Conservation (phyloP, 2,329 filamentous ascomycete species). For the Neonectria faginata region DNA sequence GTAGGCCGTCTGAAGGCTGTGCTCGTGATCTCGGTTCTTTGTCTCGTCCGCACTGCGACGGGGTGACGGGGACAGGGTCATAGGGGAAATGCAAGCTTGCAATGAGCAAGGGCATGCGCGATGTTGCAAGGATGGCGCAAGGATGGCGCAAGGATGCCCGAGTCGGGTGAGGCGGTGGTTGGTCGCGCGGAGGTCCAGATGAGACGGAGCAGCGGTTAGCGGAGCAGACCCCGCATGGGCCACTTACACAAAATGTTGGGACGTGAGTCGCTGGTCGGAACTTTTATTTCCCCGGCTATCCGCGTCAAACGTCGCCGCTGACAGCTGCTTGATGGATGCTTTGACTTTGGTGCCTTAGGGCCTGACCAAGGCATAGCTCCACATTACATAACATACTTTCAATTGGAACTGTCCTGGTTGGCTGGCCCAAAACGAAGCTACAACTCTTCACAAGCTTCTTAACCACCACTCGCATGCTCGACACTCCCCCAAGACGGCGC, state of each 20-base stretch:
- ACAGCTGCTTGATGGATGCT: too few species aligned
- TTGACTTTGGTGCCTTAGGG: background rate
- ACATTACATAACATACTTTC: constrained; percentile 2
- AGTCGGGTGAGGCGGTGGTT: constrained; percentile 10
- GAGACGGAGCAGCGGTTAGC: constrained; percentile 5
- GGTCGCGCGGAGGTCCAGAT: background rate
- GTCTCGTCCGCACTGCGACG: constrained; percentile 6
- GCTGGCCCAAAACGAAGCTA: background rate
- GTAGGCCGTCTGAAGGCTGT: background rate
- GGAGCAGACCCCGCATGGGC: background rate
- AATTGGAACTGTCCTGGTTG: constrained; percentile 1
- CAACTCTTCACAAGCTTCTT: constrained; percentile 2
- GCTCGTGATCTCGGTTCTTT: constrained; percentile 1
- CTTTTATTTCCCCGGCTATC: background rate
- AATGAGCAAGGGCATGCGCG: constrained; percentile 6
- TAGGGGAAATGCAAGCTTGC: background rate
- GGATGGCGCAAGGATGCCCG: background rate
- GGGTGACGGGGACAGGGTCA: constrained; percentile 6
- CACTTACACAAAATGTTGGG: background rate
- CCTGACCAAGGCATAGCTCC: background rate
- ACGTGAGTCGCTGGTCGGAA: background rate
- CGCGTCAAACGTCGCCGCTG: background rate
- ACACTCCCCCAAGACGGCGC: constrained; percentile 1
- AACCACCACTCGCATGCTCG: background rate
- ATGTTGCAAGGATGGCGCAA: background rate